A percentile compares a stretch with the other conserved stretches of the same genome.
Evolutionary conservation across 495 filamentous ascomycete species (phyloP).

Genomic region (Neurospora sp.): DNA sequence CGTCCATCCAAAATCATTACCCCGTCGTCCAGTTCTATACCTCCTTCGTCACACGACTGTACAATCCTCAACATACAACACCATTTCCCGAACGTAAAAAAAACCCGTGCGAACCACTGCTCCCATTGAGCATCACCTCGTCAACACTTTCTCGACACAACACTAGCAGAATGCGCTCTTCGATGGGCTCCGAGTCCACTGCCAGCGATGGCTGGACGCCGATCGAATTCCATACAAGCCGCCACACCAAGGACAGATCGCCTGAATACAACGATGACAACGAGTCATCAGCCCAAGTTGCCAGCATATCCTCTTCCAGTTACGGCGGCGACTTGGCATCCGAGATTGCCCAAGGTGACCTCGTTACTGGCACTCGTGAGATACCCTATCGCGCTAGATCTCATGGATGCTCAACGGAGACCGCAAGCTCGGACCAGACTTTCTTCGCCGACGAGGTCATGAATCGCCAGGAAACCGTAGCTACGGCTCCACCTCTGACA

Average conservation of each 20-base stretch:
- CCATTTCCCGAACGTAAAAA: neutral
- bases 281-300: conserved; percentile 15
- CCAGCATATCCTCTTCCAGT: conserved; percentile 1
- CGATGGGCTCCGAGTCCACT: neutral
- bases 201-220: neutral
- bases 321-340: neutral
- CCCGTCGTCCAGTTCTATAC: neutral
- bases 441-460: neutral
- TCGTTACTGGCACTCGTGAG: neutral
- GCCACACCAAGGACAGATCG: conserved; percentile 12
- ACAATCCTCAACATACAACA: neutral
- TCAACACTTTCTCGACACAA: neutral
- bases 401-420: conserved; percentile 8
- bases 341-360: neutral
- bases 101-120: neutral
- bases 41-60: neutral
- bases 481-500: neutral
- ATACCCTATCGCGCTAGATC: neutral
- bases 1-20: neutral
- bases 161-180: neutral
- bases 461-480: neutral
- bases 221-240: neutral
- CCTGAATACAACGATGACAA: conserved; percentile 23
- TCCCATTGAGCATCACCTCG: neutral
- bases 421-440: conserved; percentile 4